A percentile compares a stretch with the other conserved stretches of the same genome.
Evolutionary conservation across 2,329 filamentous ascomycete species (phyloP).

Genomic region (Paecilomyces fulvus): DNA sequence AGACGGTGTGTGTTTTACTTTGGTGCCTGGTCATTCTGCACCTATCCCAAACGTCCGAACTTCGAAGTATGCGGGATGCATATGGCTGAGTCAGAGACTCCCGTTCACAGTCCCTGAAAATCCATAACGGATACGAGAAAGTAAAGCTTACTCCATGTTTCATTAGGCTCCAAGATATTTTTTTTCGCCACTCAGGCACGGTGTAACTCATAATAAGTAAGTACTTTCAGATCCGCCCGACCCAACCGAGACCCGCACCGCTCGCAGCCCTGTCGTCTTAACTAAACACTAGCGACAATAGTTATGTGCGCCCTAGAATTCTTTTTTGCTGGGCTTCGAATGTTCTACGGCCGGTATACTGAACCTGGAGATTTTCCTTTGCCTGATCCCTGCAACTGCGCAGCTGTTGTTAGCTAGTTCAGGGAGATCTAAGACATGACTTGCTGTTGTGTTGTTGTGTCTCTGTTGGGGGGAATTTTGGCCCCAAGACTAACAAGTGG

Average conservation of each 20-base stretch:
- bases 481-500: neutral
- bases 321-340: neutral
- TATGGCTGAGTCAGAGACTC: neutral
- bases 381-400: neutral
- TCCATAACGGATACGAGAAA: neutral
- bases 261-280: neutral
- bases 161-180: neutral
- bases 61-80: neutral
- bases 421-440: neutral
- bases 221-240: neutral
- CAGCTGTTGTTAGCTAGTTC: neutral
- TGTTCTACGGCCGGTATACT: neutral
- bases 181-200: neutral
- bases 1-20: neutral
- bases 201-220: neutral
- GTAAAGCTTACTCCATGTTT: neutral
- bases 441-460: neutral
- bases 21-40: neutral
- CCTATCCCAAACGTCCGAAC: neutral
- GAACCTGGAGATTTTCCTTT: neutral
- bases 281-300: neutral
- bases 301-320: neutral
- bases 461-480: neutral
- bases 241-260: neutral
- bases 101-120: neutral